A percentile compares a stretch with the other conserved stretches of the same genome.
These are phyloP conservation scores for Endotrypanum monterogeii DNA, from an alignment of 208 protist genomes.

Conservation along the genomic window DNA sequence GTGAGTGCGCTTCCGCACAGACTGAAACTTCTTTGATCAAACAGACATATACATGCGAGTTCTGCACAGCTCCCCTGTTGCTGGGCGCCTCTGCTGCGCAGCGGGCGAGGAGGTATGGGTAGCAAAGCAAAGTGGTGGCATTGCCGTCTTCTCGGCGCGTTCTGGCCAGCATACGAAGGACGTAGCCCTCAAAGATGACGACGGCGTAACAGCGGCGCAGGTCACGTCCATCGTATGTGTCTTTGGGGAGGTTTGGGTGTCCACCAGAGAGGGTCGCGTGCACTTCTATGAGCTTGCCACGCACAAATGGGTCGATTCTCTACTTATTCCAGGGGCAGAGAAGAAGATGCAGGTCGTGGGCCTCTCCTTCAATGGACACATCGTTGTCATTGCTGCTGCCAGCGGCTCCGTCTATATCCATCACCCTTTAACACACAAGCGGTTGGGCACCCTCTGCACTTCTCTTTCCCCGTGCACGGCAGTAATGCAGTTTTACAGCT, in stretches of 20 bases:
- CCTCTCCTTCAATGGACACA: slow-evolving; percentile 61
- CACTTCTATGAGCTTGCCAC: slow-evolving; percentile 37
- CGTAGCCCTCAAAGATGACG: slow-evolving; percentile 31
- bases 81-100: slow-evolving; percentile 60
- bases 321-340: slow-evolving; percentile 41
- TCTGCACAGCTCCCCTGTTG: slow-evolving; percentile 20
- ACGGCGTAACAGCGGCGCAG: slow-evolving; percentile 18
- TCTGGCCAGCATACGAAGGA: slow-evolving; percentile 24
- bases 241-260: slow-evolving; percentile 65
- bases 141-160: slow-evolving; percentile 47
- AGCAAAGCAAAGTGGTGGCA: slow-evolving; percentile 51
- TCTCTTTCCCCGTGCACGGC: slow-evolving; percentile 49
- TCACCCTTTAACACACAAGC: slow-evolving; percentile 43
- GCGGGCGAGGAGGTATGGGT: slow-evolving; percentile 71
- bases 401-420: slow-evolving; percentile 52
- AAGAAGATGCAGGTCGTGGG: slow-evolving; percentile 43
- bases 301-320: slow-evolving; percentile 15
- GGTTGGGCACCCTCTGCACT: slow-evolving; percentile 40
- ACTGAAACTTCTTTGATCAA: not conserved
- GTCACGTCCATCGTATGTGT: slow-evolving; percentile 47
- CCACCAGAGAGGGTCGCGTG: slow-evolving; percentile 46
- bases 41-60: slow-evolving; percentile 23
- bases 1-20: no score
- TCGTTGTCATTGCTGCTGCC: slow-evolving; percentile 47
- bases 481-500: slow-evolving; percentile 48